Evolutionary conservation across 2,329 filamentous ascomycete genomes (phyloP).

Genomic region (Aureobasidium mangrovei): DNA sequence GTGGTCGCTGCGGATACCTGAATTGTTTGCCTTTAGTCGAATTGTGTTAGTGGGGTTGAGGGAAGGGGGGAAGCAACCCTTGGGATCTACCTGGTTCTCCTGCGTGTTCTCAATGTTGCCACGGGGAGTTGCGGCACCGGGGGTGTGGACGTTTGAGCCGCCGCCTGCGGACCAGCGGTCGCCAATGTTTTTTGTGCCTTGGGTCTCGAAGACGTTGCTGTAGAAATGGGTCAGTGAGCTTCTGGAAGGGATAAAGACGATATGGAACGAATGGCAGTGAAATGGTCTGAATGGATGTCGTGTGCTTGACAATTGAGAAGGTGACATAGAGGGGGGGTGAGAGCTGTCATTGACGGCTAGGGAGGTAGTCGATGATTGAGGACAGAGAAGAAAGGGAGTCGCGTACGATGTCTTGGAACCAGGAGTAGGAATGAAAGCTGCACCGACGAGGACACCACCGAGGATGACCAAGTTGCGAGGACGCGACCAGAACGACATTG

Average conservation of each 20-base stretch:
- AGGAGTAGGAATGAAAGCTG: constrained; percentile 20
- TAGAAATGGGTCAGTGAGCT: too few relatives aligned
- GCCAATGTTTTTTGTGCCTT: constrained; percentile 27
- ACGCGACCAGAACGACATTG: constrained; percentile 19
- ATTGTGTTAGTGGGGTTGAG: not conserved
- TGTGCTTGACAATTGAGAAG: not conserved
- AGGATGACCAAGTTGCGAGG: constrained; percentile 26
- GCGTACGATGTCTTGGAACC: constrained; percentile 8
- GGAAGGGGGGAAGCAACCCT: constrained; percentile 5
- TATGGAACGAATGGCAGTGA: not conserved
- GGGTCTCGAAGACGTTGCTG: constrained; percentile 27
- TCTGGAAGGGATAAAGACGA: too few relatives aligned
- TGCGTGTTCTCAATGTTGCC: constrained; percentile 22
- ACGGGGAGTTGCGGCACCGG: constrained; percentile 27
- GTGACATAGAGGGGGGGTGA: constrained; percentile 8
- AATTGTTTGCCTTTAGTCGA: not conserved
- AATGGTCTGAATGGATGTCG: not conserved
- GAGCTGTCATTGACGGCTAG: too few relatives aligned
- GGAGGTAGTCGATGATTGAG: not conserved
- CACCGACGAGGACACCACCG: constrained; percentile 20
- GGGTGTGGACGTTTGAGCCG: constrained; percentile 27
- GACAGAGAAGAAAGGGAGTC: not conserved
- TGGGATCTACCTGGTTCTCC: constrained; percentile 21
- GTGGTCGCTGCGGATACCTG: constrained; percentile 24
- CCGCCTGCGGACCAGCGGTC: constrained; percentile 28